Conservation (phyloP, 2,329 filamentous ascomycete species). For the Cryphonectria nitschkei region DNA sequence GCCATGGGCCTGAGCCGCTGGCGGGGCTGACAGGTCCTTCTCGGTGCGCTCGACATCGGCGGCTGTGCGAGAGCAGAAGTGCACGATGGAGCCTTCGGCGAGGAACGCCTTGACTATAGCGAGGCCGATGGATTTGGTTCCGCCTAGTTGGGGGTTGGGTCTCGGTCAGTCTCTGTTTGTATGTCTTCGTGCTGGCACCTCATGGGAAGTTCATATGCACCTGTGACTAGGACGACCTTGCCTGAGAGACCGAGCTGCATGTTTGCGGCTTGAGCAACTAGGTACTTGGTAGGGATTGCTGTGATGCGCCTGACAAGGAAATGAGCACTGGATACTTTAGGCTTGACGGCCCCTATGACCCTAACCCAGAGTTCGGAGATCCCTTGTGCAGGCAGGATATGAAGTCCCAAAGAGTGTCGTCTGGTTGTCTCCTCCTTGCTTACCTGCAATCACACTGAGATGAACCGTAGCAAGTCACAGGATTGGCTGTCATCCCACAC, state of each 20-base stretch:
- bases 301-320: background rate
- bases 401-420: background rate
- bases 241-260: slow-evolving; percentile 42
- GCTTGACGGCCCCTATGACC: background rate
- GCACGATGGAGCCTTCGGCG: slow-evolving; percentile 31
- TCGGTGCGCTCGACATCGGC: slow-evolving; percentile 24
- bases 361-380: background rate
- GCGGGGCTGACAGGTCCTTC: slow-evolving; percentile 13
- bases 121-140: slow-evolving; percentile 30
- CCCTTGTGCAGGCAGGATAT: background rate
- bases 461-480: background rate
- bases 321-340: background rate
- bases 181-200: background rate
- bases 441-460: background rate
- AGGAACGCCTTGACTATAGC: slow-evolving; percentile 31
- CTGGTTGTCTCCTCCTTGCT: too few species aligned
- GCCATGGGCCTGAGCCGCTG: slow-evolving; percentile 22
- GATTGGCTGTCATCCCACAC: background rate
- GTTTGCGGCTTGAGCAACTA: background rate
- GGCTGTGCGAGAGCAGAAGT: slow-evolving; percentile 32
- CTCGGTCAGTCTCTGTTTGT: slow-evolving; percentile 7
- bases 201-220: slow-evolving; percentile 24
- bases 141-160: slow-evolving; percentile 19
- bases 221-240: slow-evolving; percentile 41
- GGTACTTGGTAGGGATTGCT: too few species aligned